Base-by-base conservation (phyloP, 352 stramenopile genomes). In the Phytophthora sansomeana region DNA sequence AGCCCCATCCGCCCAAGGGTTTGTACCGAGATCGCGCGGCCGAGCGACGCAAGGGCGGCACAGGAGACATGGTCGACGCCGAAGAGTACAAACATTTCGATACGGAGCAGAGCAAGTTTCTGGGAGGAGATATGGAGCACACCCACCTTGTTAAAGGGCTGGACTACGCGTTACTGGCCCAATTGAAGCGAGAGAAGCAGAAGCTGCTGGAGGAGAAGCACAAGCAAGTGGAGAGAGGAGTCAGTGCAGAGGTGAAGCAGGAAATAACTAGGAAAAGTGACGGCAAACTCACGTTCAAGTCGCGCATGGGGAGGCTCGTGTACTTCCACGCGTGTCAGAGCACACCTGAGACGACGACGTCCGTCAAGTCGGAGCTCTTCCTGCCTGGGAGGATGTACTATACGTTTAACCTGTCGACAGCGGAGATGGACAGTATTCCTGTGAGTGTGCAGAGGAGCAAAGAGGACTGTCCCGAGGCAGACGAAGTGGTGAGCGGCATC, bases 141-240 rank as follows among this genome's bases (percentile, higher is more conserved):
- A 95, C 92, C 30, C 90, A 97, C 71, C 57, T 97, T 16, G 91
- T 97, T 4, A 97, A 96, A 57, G 93, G 68, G 19, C 63, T 98
- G 48, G 92, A 98, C 81, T 83, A 89, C 35, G 80, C 90, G 10
- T 69, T 98, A 26, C 74, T 97, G 24, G 70, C 91, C 38, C 92
- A 97, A 60, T 75, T 97, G 24, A 93, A 94, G 64, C 71, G 78
- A 16, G 89, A 97, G 58, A 89, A 87, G 52, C 63, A 89, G 49
- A 85, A 85, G 56, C 65, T 93, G 11, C 54, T 68, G 58, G 58
- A 53, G 1, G 69, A 74, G 7, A 78, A 87, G 61, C 21, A 66
- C 14, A 69, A 83, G 33, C 35, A 72, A 5, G 35, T 63, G 16
- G 29, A 64, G 6, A 36, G 6, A 14, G n/a, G 2, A 35, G 28